Evolutionary conservation across 2,329 filamentous ascomycete genomes (phyloP).

Genomic region (Pseudogymnoascus sp.): DNA sequence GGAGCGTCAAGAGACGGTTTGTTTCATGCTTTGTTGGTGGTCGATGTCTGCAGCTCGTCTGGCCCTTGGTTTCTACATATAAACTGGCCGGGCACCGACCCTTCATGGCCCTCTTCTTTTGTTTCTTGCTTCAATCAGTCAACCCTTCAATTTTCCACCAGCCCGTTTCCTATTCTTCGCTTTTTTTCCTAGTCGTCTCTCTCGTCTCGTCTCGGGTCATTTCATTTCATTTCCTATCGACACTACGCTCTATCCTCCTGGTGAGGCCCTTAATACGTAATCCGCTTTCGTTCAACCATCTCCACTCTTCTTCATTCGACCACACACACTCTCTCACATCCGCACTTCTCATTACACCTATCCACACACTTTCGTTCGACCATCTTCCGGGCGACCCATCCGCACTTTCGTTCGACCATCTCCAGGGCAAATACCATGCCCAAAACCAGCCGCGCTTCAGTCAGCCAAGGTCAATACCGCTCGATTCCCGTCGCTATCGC

Average conservation of each 20-base stretch:
- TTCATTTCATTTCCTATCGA: constrained; percentile 11
- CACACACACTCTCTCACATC: constrained; percentile 9
- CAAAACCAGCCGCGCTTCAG: constrained; percentile 18
- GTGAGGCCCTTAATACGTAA: constrained; percentile 23
- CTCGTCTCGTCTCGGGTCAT: constrained; percentile 7
- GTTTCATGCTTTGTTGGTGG: constrained; percentile 6
- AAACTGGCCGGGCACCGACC: constrained; percentile 19
- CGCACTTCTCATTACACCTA: constrained; percentile 8
- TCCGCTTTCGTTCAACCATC: constrained; percentile 11
- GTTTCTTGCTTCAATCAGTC: constrained; percentile 17
- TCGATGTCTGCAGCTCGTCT: not conserved
- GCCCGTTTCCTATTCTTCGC: constrained; percentile 18
- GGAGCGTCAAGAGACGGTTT: constrained; percentile 1
- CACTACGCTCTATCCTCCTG: constrained; percentile 20
- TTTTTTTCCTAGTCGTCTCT: constrained; percentile 14
- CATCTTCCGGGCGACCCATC: constrained; percentile 10
- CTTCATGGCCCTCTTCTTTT: constrained; percentile 15
- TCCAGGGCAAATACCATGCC: constrained; percentile 20
- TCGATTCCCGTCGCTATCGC: constrained; percentile 17
- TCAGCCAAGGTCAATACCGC: constrained; percentile 21
- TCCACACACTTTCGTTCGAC: constrained; percentile 9
- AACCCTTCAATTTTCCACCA: constrained; percentile 19
- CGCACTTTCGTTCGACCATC: constrained; percentile 6
- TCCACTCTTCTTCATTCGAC: constrained; percentile 4
- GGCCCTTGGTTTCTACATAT: constrained; percentile 18